Base-by-base conservation (phyloP, 1,284 basidiomycete genomes). In the Leccinum pachyderme region DNA sequence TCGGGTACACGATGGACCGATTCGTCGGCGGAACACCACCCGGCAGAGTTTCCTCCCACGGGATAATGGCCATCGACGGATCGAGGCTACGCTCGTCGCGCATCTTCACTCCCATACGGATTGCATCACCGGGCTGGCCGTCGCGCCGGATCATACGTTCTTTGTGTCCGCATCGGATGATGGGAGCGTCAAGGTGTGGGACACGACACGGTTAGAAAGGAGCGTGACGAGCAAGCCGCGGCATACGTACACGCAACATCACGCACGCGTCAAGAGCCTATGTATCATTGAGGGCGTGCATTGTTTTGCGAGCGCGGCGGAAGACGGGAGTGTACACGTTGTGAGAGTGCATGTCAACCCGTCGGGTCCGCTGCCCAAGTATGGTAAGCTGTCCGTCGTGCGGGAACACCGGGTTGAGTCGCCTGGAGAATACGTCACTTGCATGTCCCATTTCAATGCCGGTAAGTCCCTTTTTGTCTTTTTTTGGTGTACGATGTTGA, bases 81-180 rank as follows among this genome's bases (percentile, higher is more conserved):
- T 81, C 5, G 91, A 93, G 58, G 89, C 90, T 0, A 87, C 81
- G 0, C 81, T 96, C 58, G 84, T 97, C 49, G 87, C 90, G 0
- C 89, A 96, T 69, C 80, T 96, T n/a, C 82, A 82, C 22, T 92
- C 93, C 8, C 95, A 98, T 66, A 82, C 84, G 0, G 89, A 87
- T 15, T 79, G 84, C 1, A 79, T 99, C 57, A 93, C 89, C 1
- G 82, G 86, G 2, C 77, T 99, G 15, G 88, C 89, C 0, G 91
- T 96, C 9, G 89, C 96, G 1, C 93, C 95, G 0, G 97, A 99
- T 68, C 93, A 97, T 60, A 75, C 87, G 60, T 99, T 98, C 77
- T 98, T 99, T 64, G 88, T 93, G 1, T 91, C 95, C 0, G 83
- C 87, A 0, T 95, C 93, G 1, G 86, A 91, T 60, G 94, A 97